Evolutionary conservation across 768 basidiomycete species (phyloP).

Genomic region (Serendipita vermifera): DNA sequence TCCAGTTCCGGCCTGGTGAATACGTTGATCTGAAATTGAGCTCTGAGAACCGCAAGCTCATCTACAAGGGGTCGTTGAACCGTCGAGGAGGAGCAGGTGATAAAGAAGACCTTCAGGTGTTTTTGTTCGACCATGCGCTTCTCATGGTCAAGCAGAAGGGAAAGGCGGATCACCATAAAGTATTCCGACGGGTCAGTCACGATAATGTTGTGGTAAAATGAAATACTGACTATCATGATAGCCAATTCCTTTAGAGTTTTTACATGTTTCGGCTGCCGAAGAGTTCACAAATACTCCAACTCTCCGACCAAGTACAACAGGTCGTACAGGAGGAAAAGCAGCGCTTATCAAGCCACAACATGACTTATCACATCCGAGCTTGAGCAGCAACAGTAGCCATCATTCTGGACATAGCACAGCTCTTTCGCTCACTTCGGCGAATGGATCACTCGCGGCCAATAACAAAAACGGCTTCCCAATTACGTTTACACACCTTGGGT

Average conservation of each 20-base stretch:
- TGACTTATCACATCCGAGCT: constrained; percentile 12
- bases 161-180: constrained; percentile 84
- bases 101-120: constrained; percentile 83
- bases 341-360: constrained; percentile 11
- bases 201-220: too few relatives aligned
- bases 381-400: constrained; percentile 15
- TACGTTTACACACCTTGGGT: constrained; percentile 86
- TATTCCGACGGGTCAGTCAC: constrained; percentile 72
- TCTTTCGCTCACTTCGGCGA: constrained; percentile 29
- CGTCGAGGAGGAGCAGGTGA: constrained; percentile 62
- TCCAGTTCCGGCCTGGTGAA: constrained; percentile 81
- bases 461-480: constrained; percentile 81
- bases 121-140: constrained; percentile 92
- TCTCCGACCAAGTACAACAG: constrained; percentile 18
- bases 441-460: constrained; percentile 34
- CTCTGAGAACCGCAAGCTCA: constrained; percentile 81
- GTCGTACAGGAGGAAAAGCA: constrained; percentile 32
- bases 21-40: constrained; percentile 74
- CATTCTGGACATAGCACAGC: background rate
- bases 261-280: constrained; percentile 67
- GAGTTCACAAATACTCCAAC: constrained; percentile 38
- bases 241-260: constrained; percentile 93
- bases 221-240: too few relatives aligned
- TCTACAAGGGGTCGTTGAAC: constrained; percentile 82
- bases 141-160: constrained; percentile 86